Base-by-base conservation (phyloP, 2,329 filamentous ascomycete species). In the Hortaea sp. region DNA sequence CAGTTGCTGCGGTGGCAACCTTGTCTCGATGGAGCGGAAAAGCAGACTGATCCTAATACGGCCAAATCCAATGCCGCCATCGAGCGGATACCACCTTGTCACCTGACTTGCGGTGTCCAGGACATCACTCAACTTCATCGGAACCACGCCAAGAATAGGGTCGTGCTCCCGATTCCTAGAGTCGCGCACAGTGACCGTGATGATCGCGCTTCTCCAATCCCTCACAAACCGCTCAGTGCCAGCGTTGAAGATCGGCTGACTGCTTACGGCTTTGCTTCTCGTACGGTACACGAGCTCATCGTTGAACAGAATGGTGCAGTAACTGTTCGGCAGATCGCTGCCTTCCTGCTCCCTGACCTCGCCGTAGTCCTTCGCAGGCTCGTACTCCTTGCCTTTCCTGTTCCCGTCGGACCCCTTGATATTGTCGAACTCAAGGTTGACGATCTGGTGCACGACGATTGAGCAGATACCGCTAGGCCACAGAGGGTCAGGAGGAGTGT, bases 241-340 rank as follows among this genome's bases (percentile, higher is more conserved):
- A 3, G 92, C 89, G 57, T 97, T 95, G 75, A 95, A 97, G 53
- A 97, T 95, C 1, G 92, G 92, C 63, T 94, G 89, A 44, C 87
- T 94, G 32, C 85, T 94, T 6, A 94, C 85, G 4, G 89, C 89
- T 72, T 98, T 97, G 32, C 87, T 80, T 59, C 92, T 80, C n/a
- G 90, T 97, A 60, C 90, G 88, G 72, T 95, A 97, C 12, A 88
- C 74, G 69, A 95, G 68, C 57, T 94, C 81, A 59, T 97, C 90
- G 55, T 95, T 95, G 64, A 85, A 74, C 7, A 92, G 69, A 45
- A 98, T 89, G 1, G 88, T 95, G 69, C 89, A 95, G 68, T 98
- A 98, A 35, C 87, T 86, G 50, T 84, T 95, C 0, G 92, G 92
- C 29, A 97, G 71, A 42, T 82, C 76, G 52, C 81, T 82, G 54